A percentile compares a stretch with the other conserved stretches of the same genome.
Conservation (phyloP, 768 basidiomycete species). For the Mycena venus region DNA sequence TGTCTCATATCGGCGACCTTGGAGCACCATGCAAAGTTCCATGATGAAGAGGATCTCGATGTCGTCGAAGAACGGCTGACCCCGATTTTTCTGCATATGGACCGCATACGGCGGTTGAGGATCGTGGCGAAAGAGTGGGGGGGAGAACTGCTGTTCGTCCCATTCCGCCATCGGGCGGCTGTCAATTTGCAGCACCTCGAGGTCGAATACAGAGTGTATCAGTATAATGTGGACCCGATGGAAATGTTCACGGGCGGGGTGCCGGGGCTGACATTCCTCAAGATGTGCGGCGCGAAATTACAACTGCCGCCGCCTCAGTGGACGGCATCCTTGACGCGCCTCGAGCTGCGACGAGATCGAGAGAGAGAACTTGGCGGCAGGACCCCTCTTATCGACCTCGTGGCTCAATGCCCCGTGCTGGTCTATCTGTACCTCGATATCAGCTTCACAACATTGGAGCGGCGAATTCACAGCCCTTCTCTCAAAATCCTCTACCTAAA, state of each 20-base stretch:
- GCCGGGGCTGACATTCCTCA: neutral
- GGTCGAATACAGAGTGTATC: neutral
- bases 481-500: neutral
- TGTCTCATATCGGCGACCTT: neutral
- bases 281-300: neutral
- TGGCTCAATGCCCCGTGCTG: neutral
- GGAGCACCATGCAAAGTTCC: neutral
- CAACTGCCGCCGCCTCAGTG: neutral
- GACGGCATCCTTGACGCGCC: neutral
- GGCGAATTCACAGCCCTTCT: neutral
- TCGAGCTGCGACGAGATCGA: neutral
- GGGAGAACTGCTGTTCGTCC: neutral
- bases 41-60: neutral
- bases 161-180: neutral
- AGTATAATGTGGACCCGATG: neutral
- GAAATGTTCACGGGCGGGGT: neutral
- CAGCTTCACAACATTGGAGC: neutral
- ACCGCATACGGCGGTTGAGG: neutral
- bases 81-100: neutral
- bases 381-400: neutral
- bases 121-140: neutral
- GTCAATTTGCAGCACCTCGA: neutral
- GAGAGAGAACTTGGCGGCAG: neutral
- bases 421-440: neutral
- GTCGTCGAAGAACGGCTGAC: neutral